A percentile compares a stretch with the other conserved stretches of the same genome.
Evolutionary conservation across 805 yeast species (phyloP).

Genomic region (Metschnikowia continentalis): DNA sequence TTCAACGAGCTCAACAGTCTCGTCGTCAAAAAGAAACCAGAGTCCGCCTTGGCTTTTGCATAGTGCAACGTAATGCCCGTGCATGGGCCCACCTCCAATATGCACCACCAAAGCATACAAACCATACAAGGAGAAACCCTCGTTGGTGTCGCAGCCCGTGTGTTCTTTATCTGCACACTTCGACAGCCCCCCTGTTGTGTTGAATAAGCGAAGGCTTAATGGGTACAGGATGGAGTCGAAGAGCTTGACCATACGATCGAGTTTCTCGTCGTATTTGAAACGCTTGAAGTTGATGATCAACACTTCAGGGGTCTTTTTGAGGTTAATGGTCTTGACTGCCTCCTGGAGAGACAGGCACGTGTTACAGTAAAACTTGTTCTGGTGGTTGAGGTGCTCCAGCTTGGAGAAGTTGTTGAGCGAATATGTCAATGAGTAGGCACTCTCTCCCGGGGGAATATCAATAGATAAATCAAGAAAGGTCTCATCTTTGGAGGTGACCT

Average conservation of each 20-base stretch:
- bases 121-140: constrained; percentile 53
- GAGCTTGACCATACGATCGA: constrained; percentile 77
- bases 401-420: constrained; percentile 80
- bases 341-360: constrained; percentile 87
- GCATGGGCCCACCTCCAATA: constrained; percentile 96
- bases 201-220: constrained; percentile 60
- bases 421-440: constrained; percentile 61
- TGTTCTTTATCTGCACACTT: background rate
- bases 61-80: constrained; percentile 90
- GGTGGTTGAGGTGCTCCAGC: constrained; percentile 77
- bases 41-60: constrained; percentile 75
- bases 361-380: constrained; percentile 92
- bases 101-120: constrained; percentile 86
- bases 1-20: constrained; percentile 83
- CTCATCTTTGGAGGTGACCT: constrained; percentile 75
- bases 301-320: constrained; percentile 71
- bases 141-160: background rate
- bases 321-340: constrained; percentile 83
- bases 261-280: constrained; percentile 83
- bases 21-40: constrained; percentile 94
- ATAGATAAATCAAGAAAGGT: constrained; percentile 81
- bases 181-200: constrained; percentile 42
- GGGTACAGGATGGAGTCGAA: constrained; percentile 86
- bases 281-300: constrained; percentile 84
- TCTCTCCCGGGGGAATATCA: constrained; percentile 65